These are phyloP conservation scores for Fusarium devonianum DNA, from an alignment of 2,329 filamentous ascomycete species.

Conservation along the genomic window DNA sequence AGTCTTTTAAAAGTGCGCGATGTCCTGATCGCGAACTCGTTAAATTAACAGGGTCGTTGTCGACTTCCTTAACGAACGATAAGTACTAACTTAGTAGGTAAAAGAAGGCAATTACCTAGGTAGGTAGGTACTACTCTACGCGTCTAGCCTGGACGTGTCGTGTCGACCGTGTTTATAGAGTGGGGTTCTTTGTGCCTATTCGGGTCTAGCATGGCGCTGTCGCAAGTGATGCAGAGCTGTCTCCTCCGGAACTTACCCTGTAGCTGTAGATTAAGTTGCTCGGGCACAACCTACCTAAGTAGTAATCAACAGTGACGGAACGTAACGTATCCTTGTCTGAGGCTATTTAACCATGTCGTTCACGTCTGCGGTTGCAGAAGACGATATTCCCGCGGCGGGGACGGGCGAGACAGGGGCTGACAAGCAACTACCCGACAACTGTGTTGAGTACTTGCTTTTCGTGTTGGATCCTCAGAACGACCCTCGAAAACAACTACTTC, in stretches of 20 bases:
- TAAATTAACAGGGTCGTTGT: background rate
- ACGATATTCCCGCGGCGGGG: background rate
- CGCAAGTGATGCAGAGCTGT: background rate
- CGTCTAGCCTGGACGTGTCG: conserved; percentile 33
- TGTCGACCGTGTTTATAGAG: conserved; percentile 23
- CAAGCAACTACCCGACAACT: conserved; percentile 74
- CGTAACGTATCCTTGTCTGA: no score
- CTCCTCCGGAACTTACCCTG: conserved; percentile 17
- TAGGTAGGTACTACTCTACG: conserved; percentile 34
- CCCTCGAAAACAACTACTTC: conserved; percentile 64
- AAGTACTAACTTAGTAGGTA: no score
- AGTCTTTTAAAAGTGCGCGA: background rate
- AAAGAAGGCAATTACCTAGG: conserved; percentile 2
- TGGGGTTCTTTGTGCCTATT: conserved; percentile 13
- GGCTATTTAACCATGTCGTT: no score
- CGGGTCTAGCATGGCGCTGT: conserved; percentile 16
- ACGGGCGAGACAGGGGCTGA: conserved; percentile 4
- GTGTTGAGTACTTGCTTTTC: conserved; percentile 84
- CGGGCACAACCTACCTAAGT: conserved; percentile 1
- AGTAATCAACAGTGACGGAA: no score
- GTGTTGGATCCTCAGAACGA: conserved; percentile 65
- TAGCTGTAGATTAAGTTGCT: conserved; percentile 11
- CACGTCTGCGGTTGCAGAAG: conserved; percentile 11
- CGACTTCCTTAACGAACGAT: background rate
- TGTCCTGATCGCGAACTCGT: background rate